These are phyloP conservation scores for Suhomyces pyralidae DNA, from an alignment of 805 yeast species.

Conservation along the genomic window DNA sequence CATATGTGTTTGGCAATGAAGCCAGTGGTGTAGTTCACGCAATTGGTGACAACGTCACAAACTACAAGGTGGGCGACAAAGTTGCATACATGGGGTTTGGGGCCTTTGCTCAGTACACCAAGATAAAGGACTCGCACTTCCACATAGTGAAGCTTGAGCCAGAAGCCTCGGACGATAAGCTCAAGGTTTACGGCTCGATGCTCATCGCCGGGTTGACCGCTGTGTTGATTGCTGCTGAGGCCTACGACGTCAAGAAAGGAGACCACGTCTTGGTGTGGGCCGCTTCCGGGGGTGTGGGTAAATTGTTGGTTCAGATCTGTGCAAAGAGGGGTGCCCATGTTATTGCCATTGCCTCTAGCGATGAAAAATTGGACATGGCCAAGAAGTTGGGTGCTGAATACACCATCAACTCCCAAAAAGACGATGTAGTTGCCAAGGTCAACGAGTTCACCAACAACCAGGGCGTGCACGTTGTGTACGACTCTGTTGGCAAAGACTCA, in stretches of 20 bases:
- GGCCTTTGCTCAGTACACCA: slow-evolving; percentile 76
- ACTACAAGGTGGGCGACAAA: slow-evolving; percentile 64
- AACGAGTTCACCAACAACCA: slow-evolving; percentile 57
- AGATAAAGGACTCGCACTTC: slow-evolving; percentile 32
- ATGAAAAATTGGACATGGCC: slow-evolving; percentile 66
- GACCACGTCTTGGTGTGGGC: slow-evolving; percentile 81
- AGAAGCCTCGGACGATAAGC: slow-evolving; percentile 44
- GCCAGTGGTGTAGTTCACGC: slow-evolving; percentile 70
- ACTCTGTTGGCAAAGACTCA: slow-evolving; percentile 77
- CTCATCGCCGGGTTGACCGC: slow-evolving; percentile 79
- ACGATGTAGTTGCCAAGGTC: slow-evolving; percentile 56
- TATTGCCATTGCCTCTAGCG: slow-evolving; percentile 81
- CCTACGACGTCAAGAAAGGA: slow-evolving; percentile 63
- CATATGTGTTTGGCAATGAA: slow-evolving; percentile 69
- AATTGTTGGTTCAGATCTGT: slow-evolving; percentile 63
- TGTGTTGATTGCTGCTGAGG: slow-evolving; percentile 61
- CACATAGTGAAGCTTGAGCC: slow-evolving; percentile 48
- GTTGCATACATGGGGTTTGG: slow-evolving; percentile 53
- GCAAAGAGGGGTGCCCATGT: slow-evolving; percentile 67
- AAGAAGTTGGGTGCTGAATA: slow-evolving; percentile 74
- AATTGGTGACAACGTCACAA: slow-evolving; percentile 55
- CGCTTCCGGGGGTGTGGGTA: slow-evolving; percentile 95
- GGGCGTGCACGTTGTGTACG: slow-evolving; percentile 70
- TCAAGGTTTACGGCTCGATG: slow-evolving; percentile 58
- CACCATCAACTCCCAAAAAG: slow-evolving; percentile 53